Percentiles rank a stretch among this genome's conserved stretches.
Evolutionary conservation across 2,329 filamentous ascomycete species (phyloP).

Genomic region (Xylariaceae sp.): DNA sequence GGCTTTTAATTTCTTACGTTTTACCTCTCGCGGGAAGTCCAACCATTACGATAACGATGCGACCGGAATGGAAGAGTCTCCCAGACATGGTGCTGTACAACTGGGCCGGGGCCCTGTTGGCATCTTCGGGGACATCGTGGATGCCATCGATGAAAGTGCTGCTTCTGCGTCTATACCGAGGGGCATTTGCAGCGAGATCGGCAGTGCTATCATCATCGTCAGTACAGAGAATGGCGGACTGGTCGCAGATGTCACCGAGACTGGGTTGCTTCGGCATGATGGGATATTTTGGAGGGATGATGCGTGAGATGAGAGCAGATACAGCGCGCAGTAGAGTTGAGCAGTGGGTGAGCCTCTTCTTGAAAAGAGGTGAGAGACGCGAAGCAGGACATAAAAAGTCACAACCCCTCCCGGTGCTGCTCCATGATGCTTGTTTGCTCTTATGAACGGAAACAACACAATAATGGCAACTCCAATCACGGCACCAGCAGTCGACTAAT

Average conservation of each 20-base stretch:
- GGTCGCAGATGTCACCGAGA: conserved; percentile 19
- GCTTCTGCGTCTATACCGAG: conserved; percentile 83
- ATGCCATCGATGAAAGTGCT: conserved; percentile 97
- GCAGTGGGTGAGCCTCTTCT: not conserved
- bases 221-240: conserved; percentile 24
- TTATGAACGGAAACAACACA: not conserved
- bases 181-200: conserved; percentile 85
- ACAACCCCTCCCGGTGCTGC: not conserved
- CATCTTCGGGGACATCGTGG: conserved; percentile 81
- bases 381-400: not conserved
- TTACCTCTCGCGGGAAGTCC: conserved; percentile 92
- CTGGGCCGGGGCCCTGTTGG: conserved; percentile 85
- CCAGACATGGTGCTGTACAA: conserved; percentile 98
- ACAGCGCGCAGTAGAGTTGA: not conserved
- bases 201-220: conserved; percentile 60
- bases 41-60: conserved; percentile 96
- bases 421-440: not conserved
- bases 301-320: too few species aligned
- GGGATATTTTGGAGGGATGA: not conserved
- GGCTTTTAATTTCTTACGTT: conserved; percentile 55
- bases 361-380: not conserved
- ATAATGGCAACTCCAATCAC: not conserved
- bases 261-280: conserved; percentile 20
- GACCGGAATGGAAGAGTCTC: conserved; percentile 90
- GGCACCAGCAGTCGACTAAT: not conserved